A percentile compares a stretch with the other conserved stretches of the same genome.
These are phyloP conservation scores for Lathyrus aphaca DNA, from an alignment of 306 rosid genomes.

Conservation along the genomic window DNA sequence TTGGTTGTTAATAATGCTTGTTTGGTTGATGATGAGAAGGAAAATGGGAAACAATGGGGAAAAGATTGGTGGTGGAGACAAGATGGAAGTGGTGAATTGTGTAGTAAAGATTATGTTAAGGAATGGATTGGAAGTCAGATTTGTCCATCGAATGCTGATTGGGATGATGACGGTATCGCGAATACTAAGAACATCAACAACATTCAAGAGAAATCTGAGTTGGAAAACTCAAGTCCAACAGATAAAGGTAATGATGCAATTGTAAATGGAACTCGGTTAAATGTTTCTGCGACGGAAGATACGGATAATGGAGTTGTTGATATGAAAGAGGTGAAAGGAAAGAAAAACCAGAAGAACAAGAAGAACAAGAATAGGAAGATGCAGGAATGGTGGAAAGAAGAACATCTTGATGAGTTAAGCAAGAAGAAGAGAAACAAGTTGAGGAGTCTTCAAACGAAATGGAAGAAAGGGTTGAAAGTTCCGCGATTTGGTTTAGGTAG, in stretches of 20 bases:
- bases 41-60: slow-evolving; percentile 75
- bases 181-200: slow-evolving; percentile 53
- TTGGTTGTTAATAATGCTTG: slow-evolving; percentile 49
- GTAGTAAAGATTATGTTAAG: slow-evolving; percentile 89
- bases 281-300: slow-evolving; percentile 43
- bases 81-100: slow-evolving; percentile 78
- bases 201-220: slow-evolving; percentile 49
- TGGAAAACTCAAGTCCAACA: slow-evolving; percentile 51
- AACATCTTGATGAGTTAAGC: slow-evolving; percentile 81
- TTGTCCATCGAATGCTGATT: slow-evolving; percentile 77
- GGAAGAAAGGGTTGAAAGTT: slow-evolving; percentile 74
- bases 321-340: slow-evolving; percentile 52
- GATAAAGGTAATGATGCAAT: slow-evolving; percentile 52
- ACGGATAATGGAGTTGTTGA: slow-evolving; percentile 43
- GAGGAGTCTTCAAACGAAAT: slow-evolving; percentile 54
- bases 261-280: slow-evolving; percentile 47
- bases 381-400: slow-evolving; percentile 99
- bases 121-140: slow-evolving; percentile 99
- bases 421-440: slow-evolving; percentile 60
- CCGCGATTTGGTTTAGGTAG: slow-evolving; percentile 77
- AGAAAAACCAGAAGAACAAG: slow-evolving; percentile 52
- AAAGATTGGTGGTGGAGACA: slow-evolving; percentile 99
- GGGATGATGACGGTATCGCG: slow-evolving; percentile 79
- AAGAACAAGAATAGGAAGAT: slow-evolving; percentile 79
- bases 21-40: slow-evolving; percentile 57